phyloP scores from a whole-genome alignment of 2,329 filamentous ascomycete genomes.

The Penicillium griseofulvum region DNA sequence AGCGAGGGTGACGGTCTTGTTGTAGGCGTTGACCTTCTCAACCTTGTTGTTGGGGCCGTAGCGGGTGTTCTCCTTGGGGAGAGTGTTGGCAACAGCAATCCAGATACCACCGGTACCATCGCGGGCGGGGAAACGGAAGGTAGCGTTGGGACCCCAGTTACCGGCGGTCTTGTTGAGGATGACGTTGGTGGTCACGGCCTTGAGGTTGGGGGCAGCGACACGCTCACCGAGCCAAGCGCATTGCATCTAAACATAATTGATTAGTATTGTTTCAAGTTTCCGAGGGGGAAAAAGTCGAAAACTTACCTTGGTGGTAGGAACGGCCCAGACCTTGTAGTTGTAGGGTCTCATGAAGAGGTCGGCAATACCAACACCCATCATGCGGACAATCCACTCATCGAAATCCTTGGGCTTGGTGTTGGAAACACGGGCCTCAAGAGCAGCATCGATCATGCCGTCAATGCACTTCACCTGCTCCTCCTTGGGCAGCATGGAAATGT shows the following conservation, averaged over 20 bases:
- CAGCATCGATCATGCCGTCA: slow-evolving; percentile 93
- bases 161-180: slow-evolving; percentile 94
- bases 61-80: slow-evolving; percentile 86
- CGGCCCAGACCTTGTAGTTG: slow-evolving; percentile 99
- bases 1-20: slow-evolving; percentile 76
- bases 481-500: slow-evolving; percentile 97
- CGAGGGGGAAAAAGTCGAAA: neutral
- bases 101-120: slow-evolving; percentile 98
- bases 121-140: slow-evolving; percentile 94
- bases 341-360: slow-evolving; percentile 98
- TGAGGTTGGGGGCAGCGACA: slow-evolving; percentile 94
- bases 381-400: slow-evolving; percentile 96
- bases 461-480: slow-evolving; percentile 94
- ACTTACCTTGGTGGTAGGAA: slow-evolving; percentile 89
- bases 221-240: slow-evolving; percentile 97
- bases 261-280: slow-evolving; percentile 4
- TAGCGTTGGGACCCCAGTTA: slow-evolving; percentile 97
- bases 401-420: slow-evolving; percentile 94
- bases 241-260: slow-evolving; percentile 72
- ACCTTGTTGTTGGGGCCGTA: slow-evolving; percentile 85
- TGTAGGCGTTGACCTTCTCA: slow-evolving; percentile 78
- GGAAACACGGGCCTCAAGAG: slow-evolving; percentile 78
- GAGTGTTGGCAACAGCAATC: slow-evolving; percentile 91
- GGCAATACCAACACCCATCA: slow-evolving; percentile 83
- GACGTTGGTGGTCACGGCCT: slow-evolving; percentile 88